Evolutionary conservation across 2,329 filamentous ascomycete species (phyloP).

Genomic region (Aureobasidium sp.): DNA sequence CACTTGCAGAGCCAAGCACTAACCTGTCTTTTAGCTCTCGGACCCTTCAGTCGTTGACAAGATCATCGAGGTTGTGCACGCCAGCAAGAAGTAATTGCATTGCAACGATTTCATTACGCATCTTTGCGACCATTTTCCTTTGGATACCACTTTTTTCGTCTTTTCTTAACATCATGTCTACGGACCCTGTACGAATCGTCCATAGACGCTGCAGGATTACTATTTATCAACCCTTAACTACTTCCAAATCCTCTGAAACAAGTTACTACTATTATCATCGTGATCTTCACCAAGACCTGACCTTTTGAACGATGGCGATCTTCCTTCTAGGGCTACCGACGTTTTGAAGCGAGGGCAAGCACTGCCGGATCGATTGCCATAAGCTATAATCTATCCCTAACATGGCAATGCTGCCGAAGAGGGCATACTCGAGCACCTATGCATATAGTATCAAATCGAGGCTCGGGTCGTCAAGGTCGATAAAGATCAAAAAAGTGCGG

Average conservation of each 20-base stretch:
- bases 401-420: background rate
- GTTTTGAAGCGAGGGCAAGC: background rate
- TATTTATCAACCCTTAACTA: background rate
- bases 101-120: background rate
- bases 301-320: background rate
- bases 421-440: background rate
- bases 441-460: background rate
- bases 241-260: background rate
- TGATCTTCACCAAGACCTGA: background rate
- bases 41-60: slow-evolving; percentile 83
- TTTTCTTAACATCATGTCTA: background rate
- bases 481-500: background rate
- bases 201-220: background rate
- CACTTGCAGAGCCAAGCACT: background rate
- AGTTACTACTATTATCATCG: background rate
- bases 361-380: background rate
- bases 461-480: background rate
- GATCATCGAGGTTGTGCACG: slow-evolving; percentile 78
- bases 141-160: slow-evolving; percentile 12
- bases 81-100: slow-evolving; percentile 33
- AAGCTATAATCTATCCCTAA: background rate
- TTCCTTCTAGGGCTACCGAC: background rate
- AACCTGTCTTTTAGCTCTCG: slow-evolving; percentile 55
- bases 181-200: background rate
- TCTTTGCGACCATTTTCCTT: background rate